Evolutionary conservation across 768 basidiomycete species (phyloP).

Genomic region (Trametes punicea): DNA sequence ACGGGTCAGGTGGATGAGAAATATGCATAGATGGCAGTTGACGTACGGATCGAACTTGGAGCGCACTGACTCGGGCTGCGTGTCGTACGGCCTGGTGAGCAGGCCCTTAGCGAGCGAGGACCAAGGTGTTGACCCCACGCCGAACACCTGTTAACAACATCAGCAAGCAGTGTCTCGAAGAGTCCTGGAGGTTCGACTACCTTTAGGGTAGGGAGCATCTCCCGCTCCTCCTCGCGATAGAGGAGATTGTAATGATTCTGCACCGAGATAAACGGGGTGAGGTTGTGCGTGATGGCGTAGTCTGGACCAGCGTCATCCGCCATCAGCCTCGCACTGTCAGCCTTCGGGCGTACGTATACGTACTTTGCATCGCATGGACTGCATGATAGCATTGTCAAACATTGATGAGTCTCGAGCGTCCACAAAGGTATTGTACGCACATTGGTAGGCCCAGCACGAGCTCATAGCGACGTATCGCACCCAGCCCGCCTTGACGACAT

Average conservation of each 20-base stretch:
- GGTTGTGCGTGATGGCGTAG: conserved; percentile 34
- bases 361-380: conserved; percentile 34
- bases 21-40: background rate
- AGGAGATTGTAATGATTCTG: conserved; percentile 44
- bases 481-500: conserved; percentile 40
- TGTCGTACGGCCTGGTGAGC: conserved; percentile 27
- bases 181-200: background rate
- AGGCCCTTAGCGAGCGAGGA: conserved; percentile 36
- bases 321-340: background rate
- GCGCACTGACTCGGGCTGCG: conserved; percentile 24
- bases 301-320: conserved; percentile 18
- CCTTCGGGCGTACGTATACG: background rate
- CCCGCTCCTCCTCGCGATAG: conserved; percentile 46
- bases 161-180: background rate
- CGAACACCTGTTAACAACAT: conserved; percentile 27
- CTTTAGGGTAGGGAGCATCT: conserved; percentile 39
- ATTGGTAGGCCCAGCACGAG: conserved; percentile 33
- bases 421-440: conserved; percentile 13
- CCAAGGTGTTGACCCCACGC: conserved; percentile 41
- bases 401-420: background rate
- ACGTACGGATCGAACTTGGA: conserved; percentile 26
- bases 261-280: conserved; percentile 45
- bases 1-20: background rate
- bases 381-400: background rate
- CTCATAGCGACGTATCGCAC: conserved; percentile 39